Base-by-base conservation (phyloP, 2,329 filamentous ascomycete genomes). In the Podosphaera xanthii region DNA sequence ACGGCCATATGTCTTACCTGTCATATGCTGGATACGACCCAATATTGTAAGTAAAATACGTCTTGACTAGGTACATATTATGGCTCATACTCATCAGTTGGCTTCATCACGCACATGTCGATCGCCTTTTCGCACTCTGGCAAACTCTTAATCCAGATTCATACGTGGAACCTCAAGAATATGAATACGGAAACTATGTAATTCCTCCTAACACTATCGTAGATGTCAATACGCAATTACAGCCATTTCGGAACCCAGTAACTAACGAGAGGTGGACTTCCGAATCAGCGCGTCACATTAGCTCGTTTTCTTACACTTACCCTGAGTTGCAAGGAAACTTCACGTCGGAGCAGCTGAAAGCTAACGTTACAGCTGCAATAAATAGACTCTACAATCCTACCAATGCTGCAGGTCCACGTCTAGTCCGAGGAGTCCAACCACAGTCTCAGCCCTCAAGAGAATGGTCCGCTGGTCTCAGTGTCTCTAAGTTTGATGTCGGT, bases 311-410 rank as follows among this genome's bases (percentile, higher is more conserved):
- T 9, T 67, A 67, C 55, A 65, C 64, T 0, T 67, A 67, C 59
- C 62, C 64, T 3, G 66, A 65, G 35, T 67, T 75, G 35, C 61
- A 67, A 59, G 68, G 71, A 64, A 75, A 73, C 35, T 79, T 81
- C 69, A 76, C 76, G 12, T 58, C 62, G 9, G 58, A 57, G 10
- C 74, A 82, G 44, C 33, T 87, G 52, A 74, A 76, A 38, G 76
- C 77, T 60, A 83, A 84, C 64, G 73, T 87, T 38, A 76, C 79
- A 44, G 76, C 79, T 0, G 77, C 81, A 5, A 76, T 86, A 10
- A 74, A 79, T 60, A 73, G 70, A 0, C 69, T 89, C 67, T 77
- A 76, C 63, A 62, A 64, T 38, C 61, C 62, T 0, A 59, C 35
- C 34, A 54, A 54, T 1, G 49, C 58, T 1, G 60, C 59, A n/a